Base-by-base conservation (phyloP, 2,329 filamentous ascomycete species). In the Fusarium pininemorale region DNA sequence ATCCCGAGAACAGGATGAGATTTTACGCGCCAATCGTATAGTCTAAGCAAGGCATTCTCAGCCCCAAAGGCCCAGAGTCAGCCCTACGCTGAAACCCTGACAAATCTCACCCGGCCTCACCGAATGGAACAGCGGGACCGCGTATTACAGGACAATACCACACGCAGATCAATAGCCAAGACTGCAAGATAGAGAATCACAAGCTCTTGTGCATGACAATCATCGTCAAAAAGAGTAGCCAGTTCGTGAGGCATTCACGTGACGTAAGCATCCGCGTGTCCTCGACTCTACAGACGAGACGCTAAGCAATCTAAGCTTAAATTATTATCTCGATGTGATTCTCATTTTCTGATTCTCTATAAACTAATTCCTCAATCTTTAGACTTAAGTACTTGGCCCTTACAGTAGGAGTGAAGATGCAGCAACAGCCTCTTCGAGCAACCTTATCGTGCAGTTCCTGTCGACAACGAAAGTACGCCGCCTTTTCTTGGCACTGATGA, bases 1-100 rank as follows among this genome's bases (percentile, higher is more conserved):
- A 89, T 73, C 85, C 83, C 3, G 54, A 81, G 12, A 75, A 78
- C 16, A 62, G 63, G 10, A 78, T 79, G 75, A 71, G 74, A 16
- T 78, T 76, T 35, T 79, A 78, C 24, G 75, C 72, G 7, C 75
- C 77, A 3, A 76, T 79, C 56, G n/a, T 26, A 5, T 26, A 26
- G 24, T 60, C 7, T 76, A 60, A 38, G 47, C 53, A 53, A 57
- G 63, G 53, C 28, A 61, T 42, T 51, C 26, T 68, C 39, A 28
- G 54, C 51, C 42, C 65, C 37, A 30, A 11, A 28, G 28, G 22
- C 14, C 28, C 28, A 16, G 39, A 38, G 37, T 48, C 65, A 68
- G 54, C 63, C 63, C 65, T 68, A 61, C 35, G 24, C 22, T 16
- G 22, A 30, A 35, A 44, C 18, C 38, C 45, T 22, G 30, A 28